Evolutionary conservation across 2,329 filamentous ascomycete genomes (phyloP).

Genomic region (Ceratocystis destructans): DNA sequence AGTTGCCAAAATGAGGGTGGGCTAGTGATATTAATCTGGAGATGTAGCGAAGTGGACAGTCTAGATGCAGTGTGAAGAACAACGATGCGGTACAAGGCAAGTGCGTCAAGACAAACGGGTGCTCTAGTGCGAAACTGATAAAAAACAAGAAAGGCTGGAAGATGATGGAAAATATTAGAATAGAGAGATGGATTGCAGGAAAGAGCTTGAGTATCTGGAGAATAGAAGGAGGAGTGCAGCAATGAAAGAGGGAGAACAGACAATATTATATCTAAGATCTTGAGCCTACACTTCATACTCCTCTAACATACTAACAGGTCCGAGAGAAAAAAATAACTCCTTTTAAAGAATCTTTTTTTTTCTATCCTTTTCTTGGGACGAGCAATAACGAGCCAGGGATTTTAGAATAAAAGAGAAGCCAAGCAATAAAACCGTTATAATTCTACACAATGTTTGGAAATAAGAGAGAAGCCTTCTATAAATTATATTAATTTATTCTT

Average conservation of each 20-base stretch:
- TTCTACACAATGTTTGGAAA: too few species aligned
- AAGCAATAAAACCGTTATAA: too few species aligned
- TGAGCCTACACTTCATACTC: background rate
- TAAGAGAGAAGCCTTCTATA: background rate
- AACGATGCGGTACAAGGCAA: background rate
- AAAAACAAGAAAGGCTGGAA: slow-evolving; percentile 6
- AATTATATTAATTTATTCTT: background rate
- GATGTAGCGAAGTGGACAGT: background rate
- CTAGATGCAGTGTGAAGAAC: background rate
- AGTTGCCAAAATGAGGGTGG: background rate
- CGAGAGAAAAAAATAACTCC: background rate
- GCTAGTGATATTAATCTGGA: background rate
- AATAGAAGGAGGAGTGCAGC: background rate
- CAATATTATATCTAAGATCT: slow-evolving; percentile 9
- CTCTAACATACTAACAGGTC: background rate
- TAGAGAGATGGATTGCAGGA: background rate
- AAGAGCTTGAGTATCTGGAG: slow-evolving; percentile 2
- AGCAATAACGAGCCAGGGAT: background rate
- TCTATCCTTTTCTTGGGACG: background rate
- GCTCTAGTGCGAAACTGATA: background rate
- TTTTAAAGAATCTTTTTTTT: background rate
- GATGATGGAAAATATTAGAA: background rate
- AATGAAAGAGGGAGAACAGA: slow-evolving; percentile 5
- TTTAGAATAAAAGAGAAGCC: background rate
- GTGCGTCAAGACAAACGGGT: background rate